phyloP scores from a whole-genome alignment of 768 basidiomycete genomes.

The Candolleomyces eurysporus region DNA sequence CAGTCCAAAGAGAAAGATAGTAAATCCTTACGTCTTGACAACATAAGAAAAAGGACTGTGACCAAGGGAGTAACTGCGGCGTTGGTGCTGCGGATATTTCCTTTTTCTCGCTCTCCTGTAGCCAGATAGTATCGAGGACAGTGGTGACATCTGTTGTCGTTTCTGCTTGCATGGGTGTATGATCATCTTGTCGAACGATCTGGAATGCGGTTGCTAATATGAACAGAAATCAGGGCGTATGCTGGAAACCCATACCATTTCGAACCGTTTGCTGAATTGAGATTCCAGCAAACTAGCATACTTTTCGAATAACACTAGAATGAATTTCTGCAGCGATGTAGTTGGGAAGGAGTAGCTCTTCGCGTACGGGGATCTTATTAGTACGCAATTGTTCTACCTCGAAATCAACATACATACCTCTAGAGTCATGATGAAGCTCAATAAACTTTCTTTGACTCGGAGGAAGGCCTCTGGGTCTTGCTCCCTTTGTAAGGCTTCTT shows the following conservation, averaged over 20 bases:
- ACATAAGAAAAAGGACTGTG: conserved; percentile 91
- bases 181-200: conserved; percentile 87
- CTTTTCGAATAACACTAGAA: conserved; percentile 87
- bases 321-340: conserved; percentile 74
- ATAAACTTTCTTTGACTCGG: conserved; percentile 77
- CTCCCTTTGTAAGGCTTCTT: conserved; percentile 68
- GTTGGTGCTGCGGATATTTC: conserved; percentile 57
- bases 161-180: conserved; percentile 80
- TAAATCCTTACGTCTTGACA: conserved; percentile 73
- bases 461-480: conserved; percentile 81
- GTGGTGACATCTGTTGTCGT: conserved; percentile 60
- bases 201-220: conserved; percentile 24
- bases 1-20: not conserved
- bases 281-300: conserved; percentile 80
- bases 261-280: conserved; percentile 80
- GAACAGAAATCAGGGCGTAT: not conserved
- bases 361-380: conserved; percentile 1
- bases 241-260: conserved; percentile 51
- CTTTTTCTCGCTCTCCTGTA: conserved; percentile 64
- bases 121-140: conserved; percentile 82
- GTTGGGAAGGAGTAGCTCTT: conserved; percentile 89
- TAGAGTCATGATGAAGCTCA: conserved; percentile 86
- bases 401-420: conserved; percentile 54
- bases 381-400: not conserved
- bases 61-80: conserved; percentile 87